Conservation (phyloP, 305 asterid genomes). For the Stenogyne calaminthoides region DNA sequence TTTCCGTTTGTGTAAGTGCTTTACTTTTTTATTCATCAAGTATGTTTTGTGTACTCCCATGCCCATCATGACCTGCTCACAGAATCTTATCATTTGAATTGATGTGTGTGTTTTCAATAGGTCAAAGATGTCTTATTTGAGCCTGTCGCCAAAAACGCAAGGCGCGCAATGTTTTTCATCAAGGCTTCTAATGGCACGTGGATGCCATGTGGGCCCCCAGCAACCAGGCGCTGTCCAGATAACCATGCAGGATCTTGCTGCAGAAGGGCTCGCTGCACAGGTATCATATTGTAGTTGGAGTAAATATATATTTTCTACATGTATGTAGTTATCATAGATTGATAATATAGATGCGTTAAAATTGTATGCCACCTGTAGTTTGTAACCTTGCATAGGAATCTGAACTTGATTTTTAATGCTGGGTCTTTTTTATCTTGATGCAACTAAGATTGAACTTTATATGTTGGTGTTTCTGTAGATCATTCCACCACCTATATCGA, state of each 20-base stretch:
- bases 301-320: neutral
- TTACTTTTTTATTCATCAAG: neutral
- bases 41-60: neutral
- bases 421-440: conserved; percentile 6
- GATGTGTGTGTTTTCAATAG: conserved; percentile 39
- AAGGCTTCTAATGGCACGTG: conserved; percentile 61
- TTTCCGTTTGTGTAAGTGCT: conserved; percentile 88
- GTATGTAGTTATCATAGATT: neutral
- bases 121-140: conserved; percentile 95
- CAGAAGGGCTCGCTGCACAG: conserved; percentile 77
- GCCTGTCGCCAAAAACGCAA: conserved; percentile 98
- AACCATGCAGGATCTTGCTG: conserved; percentile 88
- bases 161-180: conserved; percentile 82
- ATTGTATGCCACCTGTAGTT: neutral
- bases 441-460: conserved; percentile 2
- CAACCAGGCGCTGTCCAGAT: conserved; percentile 79
- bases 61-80: neutral
- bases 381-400: conserved; percentile 6
- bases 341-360: neutral
- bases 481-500: conserved; percentile 87
- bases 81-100: neutral
- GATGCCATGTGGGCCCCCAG: conserved; percentile 96
- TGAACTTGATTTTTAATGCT: neutral
- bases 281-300: conserved; percentile 36
- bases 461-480: conserved; percentile 51